phyloP scores from a whole-genome alignment of 2,329 filamentous ascomycete species.

The Aspergillus pseudotamarii region DNA sequence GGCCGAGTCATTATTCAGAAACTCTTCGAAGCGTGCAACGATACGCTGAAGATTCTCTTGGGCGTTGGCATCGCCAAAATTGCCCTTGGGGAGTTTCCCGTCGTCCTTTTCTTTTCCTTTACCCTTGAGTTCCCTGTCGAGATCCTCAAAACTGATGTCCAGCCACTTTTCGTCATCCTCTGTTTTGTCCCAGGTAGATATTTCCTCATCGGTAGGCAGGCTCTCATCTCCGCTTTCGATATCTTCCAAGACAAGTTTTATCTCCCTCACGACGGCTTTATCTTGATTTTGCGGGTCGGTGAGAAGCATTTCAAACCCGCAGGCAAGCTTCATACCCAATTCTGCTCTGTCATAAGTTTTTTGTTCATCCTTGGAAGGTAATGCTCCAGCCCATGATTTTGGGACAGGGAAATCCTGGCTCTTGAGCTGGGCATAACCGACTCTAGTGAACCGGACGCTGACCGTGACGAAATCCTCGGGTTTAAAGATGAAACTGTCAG shows the following conservation, averaged over 20 bases:
- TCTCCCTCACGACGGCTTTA: conserved; percentile 70
- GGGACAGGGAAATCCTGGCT: conserved; percentile 77
- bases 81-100: conserved; percentile 25
- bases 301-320: conserved; percentile 87
- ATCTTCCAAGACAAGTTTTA: conserved; percentile 76
- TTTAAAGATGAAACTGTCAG: conserved; percentile 64
- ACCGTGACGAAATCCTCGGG: conserved; percentile 78
- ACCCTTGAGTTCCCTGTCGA: conserved; percentile 75
- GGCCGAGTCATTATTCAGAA: conserved; percentile 82
- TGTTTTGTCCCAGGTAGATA: conserved; percentile 67
- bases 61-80: conserved; percentile 49
- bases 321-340: conserved; percentile 84
- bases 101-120: conserved; percentile 47
- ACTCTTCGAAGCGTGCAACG: conserved; percentile 89
- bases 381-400: conserved; percentile 56
- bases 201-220: conserved; percentile 74
- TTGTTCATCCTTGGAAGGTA: conserved; percentile 47
- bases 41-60: conserved; percentile 76
- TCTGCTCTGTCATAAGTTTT: conserved; percentile 56
- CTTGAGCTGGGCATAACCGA: conserved; percentile 86
- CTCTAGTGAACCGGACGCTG: conserved; percentile 80
- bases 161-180: conserved; percentile 90
- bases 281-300: conserved; percentile 68
- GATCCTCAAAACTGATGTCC: conserved; percentile 86
- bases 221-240: conserved; percentile 69